A percentile compares a stretch with the other conserved stretches of the same genome.
Conservation (phyloP, 345 rosid genomes). For the Firmiana major region DNA sequence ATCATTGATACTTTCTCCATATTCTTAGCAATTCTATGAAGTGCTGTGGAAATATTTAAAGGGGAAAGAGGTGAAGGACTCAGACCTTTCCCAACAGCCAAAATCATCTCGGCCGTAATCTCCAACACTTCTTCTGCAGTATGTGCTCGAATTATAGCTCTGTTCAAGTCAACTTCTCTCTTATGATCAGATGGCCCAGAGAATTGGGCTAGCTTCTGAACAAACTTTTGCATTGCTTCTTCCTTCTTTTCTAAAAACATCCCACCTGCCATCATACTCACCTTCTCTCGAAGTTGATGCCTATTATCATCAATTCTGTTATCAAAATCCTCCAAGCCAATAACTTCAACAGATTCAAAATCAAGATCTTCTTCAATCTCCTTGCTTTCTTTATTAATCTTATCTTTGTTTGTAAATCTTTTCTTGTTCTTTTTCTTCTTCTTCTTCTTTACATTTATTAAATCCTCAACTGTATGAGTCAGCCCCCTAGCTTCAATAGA, state of each 20-base stretch:
- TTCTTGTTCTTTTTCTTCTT: slow-evolving; percentile 57
- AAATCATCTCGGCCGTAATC: slow-evolving; percentile 52
- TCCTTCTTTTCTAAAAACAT: slow-evolving; percentile 70
- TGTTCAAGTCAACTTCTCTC: no score
- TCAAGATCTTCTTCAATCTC: slow-evolving; percentile 35
- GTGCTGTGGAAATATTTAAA: slow-evolving; percentile 75
- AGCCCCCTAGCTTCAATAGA: slow-evolving; percentile 77
- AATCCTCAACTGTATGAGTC: slow-evolving; percentile 43
- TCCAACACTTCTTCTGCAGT: slow-evolving; percentile 8
- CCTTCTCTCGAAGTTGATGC: slow-evolving; percentile 37
- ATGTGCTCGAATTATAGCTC: no score
- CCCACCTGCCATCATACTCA: slow-evolving; percentile 60
- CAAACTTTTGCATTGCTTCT: slow-evolving; percentile 58
- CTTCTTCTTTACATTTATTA: slow-evolving; percentile 53
- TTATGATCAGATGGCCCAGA: slow-evolving; percentile 16
- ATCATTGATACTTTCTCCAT: slow-evolving; percentile 91
- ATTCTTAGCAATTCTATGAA: slow-evolving; percentile 87
- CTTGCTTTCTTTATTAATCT: slow-evolving; percentile 28
- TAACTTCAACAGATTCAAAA: slow-evolving; percentile 30
- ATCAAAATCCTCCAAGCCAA: slow-evolving; percentile 19
- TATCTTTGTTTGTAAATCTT: slow-evolving; percentile 27
- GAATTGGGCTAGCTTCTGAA: slow-evolving; percentile 64
- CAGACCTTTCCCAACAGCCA: slow-evolving; percentile 84
- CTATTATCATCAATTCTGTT: slow-evolving; percentile 25
- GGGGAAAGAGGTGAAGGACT: slow-evolving; percentile 88